Evolutionary conservation across 2,329 filamentous ascomycete genomes (phyloP).

Genomic region (Hortaea werneckii): DNA sequence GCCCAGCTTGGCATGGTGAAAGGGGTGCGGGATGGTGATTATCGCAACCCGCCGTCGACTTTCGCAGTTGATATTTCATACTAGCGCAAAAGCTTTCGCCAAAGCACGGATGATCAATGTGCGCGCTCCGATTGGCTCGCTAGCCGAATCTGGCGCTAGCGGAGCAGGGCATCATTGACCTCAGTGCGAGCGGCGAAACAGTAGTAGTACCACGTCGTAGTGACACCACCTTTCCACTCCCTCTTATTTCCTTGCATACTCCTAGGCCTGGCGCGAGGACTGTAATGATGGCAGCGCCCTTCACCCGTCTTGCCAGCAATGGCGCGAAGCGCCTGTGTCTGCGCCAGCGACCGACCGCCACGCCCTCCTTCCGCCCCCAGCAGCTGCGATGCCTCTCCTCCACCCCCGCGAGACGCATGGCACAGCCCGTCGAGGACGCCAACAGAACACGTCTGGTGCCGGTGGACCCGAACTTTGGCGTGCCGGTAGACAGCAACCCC

Average conservation of each 20-base stretch:
- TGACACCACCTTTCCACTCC: conserved; percentile 10
- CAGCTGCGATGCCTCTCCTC: conserved; percentile 55
- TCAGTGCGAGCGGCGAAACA: neutral
- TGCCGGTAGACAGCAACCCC: conserved; percentile 37
- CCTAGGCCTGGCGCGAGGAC: conserved; percentile 5
- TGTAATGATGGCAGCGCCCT: conserved; percentile 55
- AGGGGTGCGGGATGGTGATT: conserved; percentile 1
- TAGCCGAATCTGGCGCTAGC: conserved; percentile 20
- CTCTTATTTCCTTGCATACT: conserved; percentile 6
- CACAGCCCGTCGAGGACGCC: conserved; percentile 37
- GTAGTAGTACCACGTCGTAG: neutral
- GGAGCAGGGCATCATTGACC: conserved; percentile 31
- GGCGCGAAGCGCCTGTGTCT: conserved; percentile 54
- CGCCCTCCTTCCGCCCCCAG: conserved; percentile 24
- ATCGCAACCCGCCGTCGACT: too few species aligned
- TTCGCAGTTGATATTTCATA: neutral
- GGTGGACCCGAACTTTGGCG: conserved; percentile 53
- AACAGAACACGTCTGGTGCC: conserved; percentile 52
- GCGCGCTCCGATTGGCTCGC: conserved; percentile 8
- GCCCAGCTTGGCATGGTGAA: conserved; percentile 22
- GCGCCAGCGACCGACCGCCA: conserved; percentile 33
- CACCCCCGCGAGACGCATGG: conserved; percentile 52
- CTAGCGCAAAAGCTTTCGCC: neutral
- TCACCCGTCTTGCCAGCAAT: conserved; percentile 63
- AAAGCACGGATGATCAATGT: neutral